phyloP scores from a whole-genome alignment of 345 rosid genomes.

The Trapa bicornis region DNA sequence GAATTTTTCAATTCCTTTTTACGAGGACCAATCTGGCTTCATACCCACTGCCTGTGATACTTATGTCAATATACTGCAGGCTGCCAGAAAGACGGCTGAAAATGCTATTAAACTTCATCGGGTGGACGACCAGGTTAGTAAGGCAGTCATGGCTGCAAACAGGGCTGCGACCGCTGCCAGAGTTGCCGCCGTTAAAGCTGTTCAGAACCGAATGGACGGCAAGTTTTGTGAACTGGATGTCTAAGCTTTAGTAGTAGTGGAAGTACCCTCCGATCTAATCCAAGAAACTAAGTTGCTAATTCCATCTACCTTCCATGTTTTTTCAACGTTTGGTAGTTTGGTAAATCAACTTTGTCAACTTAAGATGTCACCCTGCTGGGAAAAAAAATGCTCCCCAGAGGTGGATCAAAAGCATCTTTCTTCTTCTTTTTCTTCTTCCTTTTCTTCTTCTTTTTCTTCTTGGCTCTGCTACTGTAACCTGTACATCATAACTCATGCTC shows the following conservation, averaged over 20 bases:
- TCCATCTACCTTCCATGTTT: not conserved
- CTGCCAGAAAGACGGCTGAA: slow-evolving; percentile 64
- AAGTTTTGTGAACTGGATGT: slow-evolving; percentile 63
- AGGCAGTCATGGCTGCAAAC: slow-evolving; percentile 59
- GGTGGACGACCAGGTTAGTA: slow-evolving; percentile 73
- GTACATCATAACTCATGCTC: not conserved
- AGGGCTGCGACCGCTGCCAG: slow-evolving; percentile 91
- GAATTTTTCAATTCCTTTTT: too few relatives aligned
- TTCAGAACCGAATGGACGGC: slow-evolving; percentile 78
- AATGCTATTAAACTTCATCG: slow-evolving; percentile 38
- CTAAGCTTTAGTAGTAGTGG: not conserved
- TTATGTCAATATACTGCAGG: slow-evolving; percentile 20
- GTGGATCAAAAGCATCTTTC: not conserved
- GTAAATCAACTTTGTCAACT: not conserved
- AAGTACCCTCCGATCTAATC: not conserved
- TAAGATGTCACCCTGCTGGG: slow-evolving; percentile 1
- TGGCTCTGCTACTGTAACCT: not conserved
- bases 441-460: not conserved
- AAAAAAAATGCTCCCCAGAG: not conserved
- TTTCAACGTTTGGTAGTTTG: too few relatives aligned
- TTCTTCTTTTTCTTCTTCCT: too few relatives aligned
- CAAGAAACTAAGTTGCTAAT: not conserved
- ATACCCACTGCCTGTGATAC: not conserved
- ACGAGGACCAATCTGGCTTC: too few relatives aligned
- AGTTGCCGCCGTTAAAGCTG: slow-evolving; percentile 89